These are phyloP conservation scores for Populus alba DNA, from an alignment of 345 rosid species.

Conservation along the genomic window DNA sequence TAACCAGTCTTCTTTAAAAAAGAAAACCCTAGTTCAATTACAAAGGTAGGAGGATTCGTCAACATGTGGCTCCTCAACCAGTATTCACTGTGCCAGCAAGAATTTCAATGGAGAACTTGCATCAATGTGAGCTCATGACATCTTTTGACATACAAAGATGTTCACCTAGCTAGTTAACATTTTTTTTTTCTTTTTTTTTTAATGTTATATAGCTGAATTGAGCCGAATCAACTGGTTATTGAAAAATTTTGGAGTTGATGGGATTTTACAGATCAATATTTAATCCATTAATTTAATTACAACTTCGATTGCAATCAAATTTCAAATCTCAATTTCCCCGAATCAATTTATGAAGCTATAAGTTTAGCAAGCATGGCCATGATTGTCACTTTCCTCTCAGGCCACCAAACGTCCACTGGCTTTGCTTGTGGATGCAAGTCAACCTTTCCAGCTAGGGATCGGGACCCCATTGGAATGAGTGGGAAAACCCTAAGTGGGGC, in stretches of 20 bases:
- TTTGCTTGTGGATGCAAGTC: not conserved
- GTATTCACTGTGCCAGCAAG: constrained; percentile 50
- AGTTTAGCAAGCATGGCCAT: not conserved
- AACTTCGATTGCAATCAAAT: too few relatives aligned
- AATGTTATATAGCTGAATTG: too few relatives aligned
- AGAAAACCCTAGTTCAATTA: constrained; percentile 51
- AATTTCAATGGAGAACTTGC: constrained; percentile 8
- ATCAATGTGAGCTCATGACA: constrained; percentile 7
- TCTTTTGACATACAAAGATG: not conserved
- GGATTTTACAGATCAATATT: too few relatives aligned
- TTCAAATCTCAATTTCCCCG: too few relatives aligned
- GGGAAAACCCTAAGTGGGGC: constrained; percentile 14
- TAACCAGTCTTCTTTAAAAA: constrained; percentile 71
- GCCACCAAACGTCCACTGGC: constrained; percentile 17
- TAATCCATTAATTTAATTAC: too few relatives aligned
- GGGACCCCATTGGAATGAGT: constrained; percentile 6
- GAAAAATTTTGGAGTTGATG: too few relatives aligned
- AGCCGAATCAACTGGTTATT: too few relatives aligned
- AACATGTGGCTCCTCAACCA: constrained; percentile 61
- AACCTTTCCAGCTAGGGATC: constrained; percentile 29
- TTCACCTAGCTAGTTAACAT: too few relatives aligned
- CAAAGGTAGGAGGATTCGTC: constrained; percentile 71
- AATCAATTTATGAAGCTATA: too few relatives aligned
- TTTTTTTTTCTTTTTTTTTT: too few relatives aligned
- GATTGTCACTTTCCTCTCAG: not conserved